Conservation (phyloP, 225 moss, liverwort and hornwort genomes). For the Polytrichum formosum region DNA sequence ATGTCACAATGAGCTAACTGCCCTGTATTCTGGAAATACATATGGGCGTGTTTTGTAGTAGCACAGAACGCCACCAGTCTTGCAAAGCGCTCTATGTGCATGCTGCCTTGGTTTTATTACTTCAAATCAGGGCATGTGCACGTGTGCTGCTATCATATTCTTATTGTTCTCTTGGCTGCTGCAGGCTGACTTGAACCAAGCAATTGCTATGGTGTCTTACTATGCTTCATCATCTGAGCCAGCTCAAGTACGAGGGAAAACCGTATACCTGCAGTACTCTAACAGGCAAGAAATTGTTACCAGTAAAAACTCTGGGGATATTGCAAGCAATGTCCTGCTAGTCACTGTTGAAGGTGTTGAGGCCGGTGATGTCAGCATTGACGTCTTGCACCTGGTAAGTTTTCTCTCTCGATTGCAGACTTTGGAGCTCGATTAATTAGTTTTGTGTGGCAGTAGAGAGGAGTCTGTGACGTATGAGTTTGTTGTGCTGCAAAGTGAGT, state of each 20-base stretch:
- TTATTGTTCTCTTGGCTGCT: constrained; percentile 2
- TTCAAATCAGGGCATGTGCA: too few relatives aligned
- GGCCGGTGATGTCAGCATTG: constrained; percentile 99
- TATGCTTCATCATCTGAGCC: constrained; percentile 99
- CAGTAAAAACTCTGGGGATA: constrained; percentile 99
- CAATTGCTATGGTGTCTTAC: constrained; percentile 99
- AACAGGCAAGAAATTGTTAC: constrained; percentile 99
- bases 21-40: too few relatives aligned
- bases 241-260: constrained; percentile 98
- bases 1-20: too few relatives aligned
- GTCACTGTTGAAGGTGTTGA: constrained; percentile 99
- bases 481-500: constrained; percentile 40
- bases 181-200: constrained; percentile 95
- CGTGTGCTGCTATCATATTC: not conserved
- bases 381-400: constrained; percentile 99
- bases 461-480: constrained; percentile 51
- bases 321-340: constrained; percentile 99
- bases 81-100: too few relatives aligned
- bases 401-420: constrained; percentile 38
- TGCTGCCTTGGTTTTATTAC: too few relatives aligned
- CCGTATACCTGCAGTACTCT: constrained; percentile 98
- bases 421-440: constrained; percentile 12
- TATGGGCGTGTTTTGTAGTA: too few relatives aligned
- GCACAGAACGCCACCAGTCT: too few relatives aligned
- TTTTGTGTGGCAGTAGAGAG: constrained; percentile 35